phyloP scores from a whole-genome alignment of 2,329 filamentous ascomycete species.

The Colletotrichum tropicicola region DNA sequence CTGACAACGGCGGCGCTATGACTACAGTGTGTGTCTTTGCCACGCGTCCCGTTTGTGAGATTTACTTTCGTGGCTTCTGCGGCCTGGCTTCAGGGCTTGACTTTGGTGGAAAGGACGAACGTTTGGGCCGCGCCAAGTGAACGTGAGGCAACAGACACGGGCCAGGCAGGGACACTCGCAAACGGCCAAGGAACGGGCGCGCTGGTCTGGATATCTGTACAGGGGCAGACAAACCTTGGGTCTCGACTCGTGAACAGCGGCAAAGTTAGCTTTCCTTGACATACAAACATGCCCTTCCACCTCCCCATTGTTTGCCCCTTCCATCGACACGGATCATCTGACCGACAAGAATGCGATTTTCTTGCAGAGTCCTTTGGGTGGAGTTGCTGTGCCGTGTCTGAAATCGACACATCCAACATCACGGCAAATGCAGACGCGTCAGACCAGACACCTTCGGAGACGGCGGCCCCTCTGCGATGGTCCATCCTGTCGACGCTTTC shows the following conservation, averaged over 20 bases:
- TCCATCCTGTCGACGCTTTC: too few relatives aligned
- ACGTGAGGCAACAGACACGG: not conserved
- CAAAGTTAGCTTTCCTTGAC: not conserved
- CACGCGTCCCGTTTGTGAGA: too few relatives aligned
- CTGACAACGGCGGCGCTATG: constrained; percentile 18
- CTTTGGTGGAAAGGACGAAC: constrained; percentile 2
- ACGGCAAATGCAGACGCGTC: not conserved
- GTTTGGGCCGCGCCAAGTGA: not conserved
- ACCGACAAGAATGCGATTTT: too few relatives aligned
- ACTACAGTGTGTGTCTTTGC: not conserved
- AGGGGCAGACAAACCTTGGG: not conserved
- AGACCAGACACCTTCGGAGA: not conserved
- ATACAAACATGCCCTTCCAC: not conserved
- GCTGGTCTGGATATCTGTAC: too few relatives aligned
- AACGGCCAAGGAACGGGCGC: too few relatives aligned
- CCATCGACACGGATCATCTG: too few relatives aligned
- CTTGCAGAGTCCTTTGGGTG: too few relatives aligned
- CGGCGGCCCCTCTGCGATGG: too few relatives aligned
- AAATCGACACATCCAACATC: constrained; percentile 20
- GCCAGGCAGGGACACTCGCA: too few relatives aligned
- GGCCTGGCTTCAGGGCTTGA: too few relatives aligned
- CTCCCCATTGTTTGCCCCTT: not conserved
- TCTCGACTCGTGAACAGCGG: not conserved
- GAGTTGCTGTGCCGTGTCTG: too few relatives aligned
- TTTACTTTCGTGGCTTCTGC: too few relatives aligned